phyloP scores from a whole-genome alignment of 108 stramenopile genomes.

The Cyclotella cryptica region DNA sequence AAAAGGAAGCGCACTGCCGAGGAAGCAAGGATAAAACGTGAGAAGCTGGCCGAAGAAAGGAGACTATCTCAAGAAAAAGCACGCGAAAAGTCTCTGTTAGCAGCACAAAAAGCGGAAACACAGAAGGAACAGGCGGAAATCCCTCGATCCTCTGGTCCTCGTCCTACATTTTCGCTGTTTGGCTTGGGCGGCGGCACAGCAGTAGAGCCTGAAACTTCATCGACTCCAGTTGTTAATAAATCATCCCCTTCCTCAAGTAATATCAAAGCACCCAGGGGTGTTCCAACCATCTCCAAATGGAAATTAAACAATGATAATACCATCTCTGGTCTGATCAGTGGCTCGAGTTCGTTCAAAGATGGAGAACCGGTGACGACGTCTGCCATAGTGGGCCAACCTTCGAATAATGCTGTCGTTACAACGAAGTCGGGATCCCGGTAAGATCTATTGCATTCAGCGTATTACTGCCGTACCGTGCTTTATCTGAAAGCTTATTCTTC shows the following conservation, averaged over 20 bases:
- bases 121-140: conserved; percentile 1
- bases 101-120: not conserved
- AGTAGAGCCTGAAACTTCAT: not conserved
- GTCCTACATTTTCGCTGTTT: conserved; percentile 23
- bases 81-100: conserved; percentile 4
- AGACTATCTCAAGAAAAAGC: conserved; percentile 26
- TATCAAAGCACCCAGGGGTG: conserved; percentile 46
- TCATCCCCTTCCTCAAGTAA: not conserved
- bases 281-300: conserved; percentile 68
- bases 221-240: not conserved
- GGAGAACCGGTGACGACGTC: conserved; percentile 58
- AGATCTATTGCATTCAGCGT: not conserved
- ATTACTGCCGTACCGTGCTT: not conserved
- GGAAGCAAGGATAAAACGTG: conserved; percentile 25
- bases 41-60: conserved; percentile 7
- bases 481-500: not conserved
- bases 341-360: conserved; percentile 55
- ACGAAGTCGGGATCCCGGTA: conserved; percentile 61
- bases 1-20: conserved; percentile 24
- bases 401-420: conserved; percentile 44
- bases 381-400: conserved; percentile 45
- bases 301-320: conserved; percentile 56
- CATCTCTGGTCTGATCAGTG: conserved; percentile 59
- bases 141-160: not conserved
- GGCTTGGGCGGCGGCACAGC: conserved; percentile 1